phyloP scores from a whole-genome alignment of 805 yeast species.

The Candida khao-thaluensis region DNA sequence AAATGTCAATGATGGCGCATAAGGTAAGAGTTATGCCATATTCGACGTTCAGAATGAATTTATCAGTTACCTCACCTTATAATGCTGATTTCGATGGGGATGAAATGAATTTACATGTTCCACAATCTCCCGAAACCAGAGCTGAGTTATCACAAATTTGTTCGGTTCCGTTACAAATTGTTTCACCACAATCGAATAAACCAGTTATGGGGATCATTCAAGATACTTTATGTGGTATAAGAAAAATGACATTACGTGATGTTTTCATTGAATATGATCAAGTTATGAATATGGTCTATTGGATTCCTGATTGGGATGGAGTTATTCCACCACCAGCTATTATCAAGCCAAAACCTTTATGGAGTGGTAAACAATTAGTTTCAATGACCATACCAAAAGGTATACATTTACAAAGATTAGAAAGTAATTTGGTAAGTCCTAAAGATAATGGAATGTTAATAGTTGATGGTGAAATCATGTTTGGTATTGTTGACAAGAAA shows the following conservation, averaged over 20 bases:
- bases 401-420: slow-evolving; percentile 90
- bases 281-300: slow-evolving; percentile 92
- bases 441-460: slow-evolving; percentile 95
- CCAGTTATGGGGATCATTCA: slow-evolving; percentile 99
- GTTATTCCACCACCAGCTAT: slow-evolving; percentile 94
- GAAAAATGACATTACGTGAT: slow-evolving; percentile 93
- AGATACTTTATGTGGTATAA: slow-evolving; percentile 95
- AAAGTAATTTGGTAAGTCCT: slow-evolving; percentile 79
- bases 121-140: slow-evolving; percentile 96
- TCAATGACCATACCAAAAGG: slow-evolving; percentile 95
- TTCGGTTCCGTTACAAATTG: slow-evolving; percentile 97
- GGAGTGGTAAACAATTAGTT: slow-evolving; percentile 96
- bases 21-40: slow-evolving; percentile 98
- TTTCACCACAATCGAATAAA: slow-evolving; percentile 96
- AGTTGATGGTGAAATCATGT: slow-evolving; percentile 92
- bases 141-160: slow-evolving; percentile 94
- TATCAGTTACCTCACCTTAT: slow-evolving; percentile 98
- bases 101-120: slow-evolving; percentile 99
- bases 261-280: slow-evolving; percentile 85
- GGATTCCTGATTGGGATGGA: slow-evolving; percentile 99
- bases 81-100: slow-evolving; percentile 99
- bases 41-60: slow-evolving; percentile 92
- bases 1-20: slow-evolving; percentile 99
- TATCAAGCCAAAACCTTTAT: slow-evolving; percentile 88
- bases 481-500: slow-evolving; percentile 97